These are phyloP conservation scores for Leccinum disarticulatum DNA, from an alignment of 768 basidiomycete species.

Conservation along the genomic window DNA sequence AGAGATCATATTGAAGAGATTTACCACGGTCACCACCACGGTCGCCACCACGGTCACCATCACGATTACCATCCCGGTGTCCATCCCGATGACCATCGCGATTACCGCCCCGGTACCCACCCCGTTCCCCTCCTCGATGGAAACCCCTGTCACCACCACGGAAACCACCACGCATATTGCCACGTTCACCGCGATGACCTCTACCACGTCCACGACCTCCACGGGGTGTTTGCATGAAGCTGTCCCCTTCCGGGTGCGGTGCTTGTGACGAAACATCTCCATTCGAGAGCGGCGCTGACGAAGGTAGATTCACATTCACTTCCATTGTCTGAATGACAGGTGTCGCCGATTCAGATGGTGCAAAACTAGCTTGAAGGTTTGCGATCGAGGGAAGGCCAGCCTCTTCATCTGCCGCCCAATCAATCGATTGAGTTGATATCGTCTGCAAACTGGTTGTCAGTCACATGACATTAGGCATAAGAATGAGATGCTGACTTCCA, in stretches of 20 bases:
- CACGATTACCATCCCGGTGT: neutral
- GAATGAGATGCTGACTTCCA: slow-evolving; percentile 33
- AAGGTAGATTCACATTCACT: slow-evolving; percentile 32
- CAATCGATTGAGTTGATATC: slow-evolving; percentile 44
- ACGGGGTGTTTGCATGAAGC: slow-evolving; percentile 50
- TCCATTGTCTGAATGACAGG: slow-evolving; percentile 44
- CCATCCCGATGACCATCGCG: slow-evolving; percentile 23
- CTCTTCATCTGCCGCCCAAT: slow-evolving; percentile 86
- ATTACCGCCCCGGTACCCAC: slow-evolving; percentile 35
- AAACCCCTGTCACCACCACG: slow-evolving; percentile 41
- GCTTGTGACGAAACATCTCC: slow-evolving; percentile 24
- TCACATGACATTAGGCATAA: neutral
- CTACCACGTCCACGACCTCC: slow-evolving; percentile 51
- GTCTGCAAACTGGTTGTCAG: slow-evolving; percentile 14
- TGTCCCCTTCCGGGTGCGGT: slow-evolving; percentile 52
- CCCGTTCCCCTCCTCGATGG: slow-evolving; percentile 40
- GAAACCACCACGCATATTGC: slow-evolving; percentile 40
- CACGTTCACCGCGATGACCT: slow-evolving; percentile 42
- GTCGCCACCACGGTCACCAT: too few species aligned
- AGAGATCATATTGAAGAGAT: too few species aligned
- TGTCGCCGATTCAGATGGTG: slow-evolving; percentile 69
- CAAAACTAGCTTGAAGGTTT: slow-evolving; percentile 73
- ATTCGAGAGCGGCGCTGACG: slow-evolving; percentile 18
- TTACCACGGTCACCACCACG: neutral
- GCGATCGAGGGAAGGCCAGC: slow-evolving; percentile 76